Base-by-base conservation (phyloP, 1,284 basidiomycete species). In the Chalciporus sp. region DNA sequence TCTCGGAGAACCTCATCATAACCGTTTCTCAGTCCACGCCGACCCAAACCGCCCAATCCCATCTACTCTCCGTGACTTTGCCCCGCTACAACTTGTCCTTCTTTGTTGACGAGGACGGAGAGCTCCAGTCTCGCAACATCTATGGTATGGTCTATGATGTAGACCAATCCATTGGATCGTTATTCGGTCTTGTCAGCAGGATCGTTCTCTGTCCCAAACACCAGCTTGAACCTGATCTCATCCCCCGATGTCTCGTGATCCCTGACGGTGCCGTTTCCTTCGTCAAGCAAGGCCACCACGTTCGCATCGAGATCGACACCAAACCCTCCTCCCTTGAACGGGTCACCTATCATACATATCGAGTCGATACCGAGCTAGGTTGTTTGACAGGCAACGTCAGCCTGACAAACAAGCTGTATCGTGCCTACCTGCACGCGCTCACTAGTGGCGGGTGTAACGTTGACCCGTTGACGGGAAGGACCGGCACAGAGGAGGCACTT, bases 401-500 rank as follows among this genome's bases (percentile, higher is more conserved):
- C 14, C 55, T 77, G 42, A 63, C 63, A 1, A 72, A 68, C 56
- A 69, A 68, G 45, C 57, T 78, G 3, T 80, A 72, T 56, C 71
- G 68, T 43, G 66, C 73, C 0, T 76, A 77, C 46, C 66, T 83
- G 12, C 81, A 83, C 44, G 76, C 77, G 2, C 46, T 77, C 5
- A 81, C 76, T 0, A 73, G 72, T 28, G 65, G 73, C 33, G 60
- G 58, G 4, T 71, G 70, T 28, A 66, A 77, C 6, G 67, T 71
- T 4, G 82, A 83, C 60, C 76, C 76, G 0, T 64, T 84, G 8
- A 78, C 75, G 0, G 61, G 71, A 10, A 72, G 67, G 31, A 76
- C 74, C 0, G 81, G 81, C 4, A 76, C 72, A 1, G 74, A 80
- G 48, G 74, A 80, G 48, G 80, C 79, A 1, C 56, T 81, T 12